Percentiles rank a stretch among this genome's conserved stretches.
These are phyloP conservation scores for Exidia glandulosa DNA, from an alignment of 768 basidiomycete species.

Conservation along the genomic window DNA sequence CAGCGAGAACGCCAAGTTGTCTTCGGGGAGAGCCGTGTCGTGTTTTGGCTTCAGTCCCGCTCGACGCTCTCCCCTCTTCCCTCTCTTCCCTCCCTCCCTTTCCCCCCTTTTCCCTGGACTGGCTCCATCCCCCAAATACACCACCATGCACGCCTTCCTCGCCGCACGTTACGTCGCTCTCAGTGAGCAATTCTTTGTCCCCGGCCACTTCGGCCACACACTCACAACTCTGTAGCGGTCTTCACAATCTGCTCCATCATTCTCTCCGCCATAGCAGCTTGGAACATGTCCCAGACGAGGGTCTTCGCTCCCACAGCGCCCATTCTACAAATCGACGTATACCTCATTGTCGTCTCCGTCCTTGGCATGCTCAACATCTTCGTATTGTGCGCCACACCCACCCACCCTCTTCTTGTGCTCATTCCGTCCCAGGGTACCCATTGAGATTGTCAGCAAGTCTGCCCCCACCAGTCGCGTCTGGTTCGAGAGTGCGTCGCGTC, in stretches of 20 bases:
- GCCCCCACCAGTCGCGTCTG: slow-evolving; percentile 50
- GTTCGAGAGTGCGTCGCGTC: slow-evolving; percentile 35
- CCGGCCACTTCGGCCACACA: not conserved
- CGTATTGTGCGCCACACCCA: slow-evolving; percentile 37
- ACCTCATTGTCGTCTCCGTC: slow-evolving; percentile 49
- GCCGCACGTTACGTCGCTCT: slow-evolving; percentile 49
- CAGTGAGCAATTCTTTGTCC: slow-evolving; percentile 27
- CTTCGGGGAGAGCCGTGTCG: too few species aligned
- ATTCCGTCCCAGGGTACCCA: slow-evolving; percentile 34
- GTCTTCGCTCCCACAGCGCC: not conserved
- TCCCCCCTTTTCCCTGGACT: not conserved
- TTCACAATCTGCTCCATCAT: not conserved
- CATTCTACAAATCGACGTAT: slow-evolving; percentile 36
- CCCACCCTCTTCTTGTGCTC: slow-evolving; percentile 3
- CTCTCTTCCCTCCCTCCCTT: not conserved
- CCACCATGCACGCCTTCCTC: slow-evolving; percentile 28
- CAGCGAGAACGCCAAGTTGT: too few species aligned
- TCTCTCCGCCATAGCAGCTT: not conserved
- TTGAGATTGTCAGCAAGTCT: slow-evolving; percentile 43
- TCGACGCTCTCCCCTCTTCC: not conserved
- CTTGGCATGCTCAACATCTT: slow-evolving; percentile 48
- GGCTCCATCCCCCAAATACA: slow-evolving; percentile 18
- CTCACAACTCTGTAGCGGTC: not conserved
- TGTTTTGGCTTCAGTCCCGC: not conserved
- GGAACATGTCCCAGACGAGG: not conserved